Evolutionary conservation across 2,329 filamentous ascomycete genomes (phyloP).

Genomic region (Trichoderma semiorbis): DNA sequence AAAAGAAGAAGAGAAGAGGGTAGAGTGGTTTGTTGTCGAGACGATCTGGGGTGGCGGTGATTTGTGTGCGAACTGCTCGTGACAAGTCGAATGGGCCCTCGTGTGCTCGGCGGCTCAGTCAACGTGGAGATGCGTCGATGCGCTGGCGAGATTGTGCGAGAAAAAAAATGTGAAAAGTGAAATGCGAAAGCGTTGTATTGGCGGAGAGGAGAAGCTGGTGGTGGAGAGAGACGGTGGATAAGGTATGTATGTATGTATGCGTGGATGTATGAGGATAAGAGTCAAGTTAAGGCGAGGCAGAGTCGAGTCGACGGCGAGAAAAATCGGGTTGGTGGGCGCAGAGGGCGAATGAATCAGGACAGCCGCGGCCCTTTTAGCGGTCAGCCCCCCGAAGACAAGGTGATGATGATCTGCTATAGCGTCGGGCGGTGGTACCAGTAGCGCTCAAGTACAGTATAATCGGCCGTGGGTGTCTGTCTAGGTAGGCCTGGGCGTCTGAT

Average conservation of each 20-base stretch:
- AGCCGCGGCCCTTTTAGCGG: constrained; percentile 18
- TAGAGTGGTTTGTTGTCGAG: background rate
- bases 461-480: background rate
- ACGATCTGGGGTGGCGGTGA: background rate
- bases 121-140: constrained; percentile 13
- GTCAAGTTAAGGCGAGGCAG: background rate
- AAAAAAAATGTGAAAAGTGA: background rate
- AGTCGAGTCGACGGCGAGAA: constrained; percentile 1
- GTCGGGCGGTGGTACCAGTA: constrained; percentile 18
- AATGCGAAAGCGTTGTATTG: background rate
- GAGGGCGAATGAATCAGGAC: constrained; percentile 15
- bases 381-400: constrained; percentile 16
- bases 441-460: background rate
- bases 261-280: background rate
- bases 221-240: background rate
- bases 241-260: background rate
- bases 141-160: background rate
- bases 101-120: constrained; percentile 8
- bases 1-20: background rate
- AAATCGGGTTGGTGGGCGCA: constrained; percentile 6
- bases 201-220: constrained; percentile 2
- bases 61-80: constrained; percentile 14
- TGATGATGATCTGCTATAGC: constrained; percentile 21
- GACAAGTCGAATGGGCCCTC: constrained; percentile 8
- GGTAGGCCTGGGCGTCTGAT: background rate